A percentile compares a stretch with the other conserved stretches of the same genome.
These are phyloP conservation scores for Moesziomyces sp. DNA, from an alignment of 1,284 basidiomycete genomes.

Conservation along the genomic window DNA sequence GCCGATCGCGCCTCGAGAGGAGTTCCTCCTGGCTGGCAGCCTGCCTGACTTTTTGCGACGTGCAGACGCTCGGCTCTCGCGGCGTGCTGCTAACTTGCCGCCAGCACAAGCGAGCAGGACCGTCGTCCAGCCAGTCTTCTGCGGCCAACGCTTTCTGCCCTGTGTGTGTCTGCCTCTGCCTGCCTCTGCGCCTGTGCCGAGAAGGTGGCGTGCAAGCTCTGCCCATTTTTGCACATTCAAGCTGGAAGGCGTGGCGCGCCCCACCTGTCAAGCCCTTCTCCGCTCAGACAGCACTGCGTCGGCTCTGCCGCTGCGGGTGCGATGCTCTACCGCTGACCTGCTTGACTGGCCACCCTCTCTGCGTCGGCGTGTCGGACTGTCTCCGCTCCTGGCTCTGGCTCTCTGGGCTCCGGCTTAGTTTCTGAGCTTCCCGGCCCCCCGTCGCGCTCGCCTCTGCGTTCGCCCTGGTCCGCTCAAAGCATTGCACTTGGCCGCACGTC, in stretches of 20 bases:
- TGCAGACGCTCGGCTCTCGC: too few relatives aligned
- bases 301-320: constrained; percentile 1
- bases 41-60: too few relatives aligned
- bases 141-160: not conserved
- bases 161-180: too few relatives aligned
- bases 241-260: not conserved
- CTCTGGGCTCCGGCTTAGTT: too few relatives aligned
- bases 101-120: not conserved
- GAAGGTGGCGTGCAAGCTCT: not conserved
- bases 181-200: too few relatives aligned
- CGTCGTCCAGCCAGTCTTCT: not conserved
- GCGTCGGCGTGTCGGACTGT: not conserved
- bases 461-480: too few relatives aligned
- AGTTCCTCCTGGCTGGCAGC: not conserved
- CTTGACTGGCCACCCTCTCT: not conserved
- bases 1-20: not conserved
- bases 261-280: constrained; percentile 16
- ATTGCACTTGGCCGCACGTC: not conserved
- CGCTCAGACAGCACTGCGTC: constrained; percentile 10
- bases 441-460: not conserved
- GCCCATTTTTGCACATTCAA: not conserved
- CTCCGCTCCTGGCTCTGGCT: too few relatives aligned
- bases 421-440: not conserved
- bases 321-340: too few relatives aligned
- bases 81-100: not conserved